These are phyloP conservation scores for Colletotrichum sp. DNA, from an alignment of 2,329 filamentous ascomycete species.

Conservation along the genomic window DNA sequence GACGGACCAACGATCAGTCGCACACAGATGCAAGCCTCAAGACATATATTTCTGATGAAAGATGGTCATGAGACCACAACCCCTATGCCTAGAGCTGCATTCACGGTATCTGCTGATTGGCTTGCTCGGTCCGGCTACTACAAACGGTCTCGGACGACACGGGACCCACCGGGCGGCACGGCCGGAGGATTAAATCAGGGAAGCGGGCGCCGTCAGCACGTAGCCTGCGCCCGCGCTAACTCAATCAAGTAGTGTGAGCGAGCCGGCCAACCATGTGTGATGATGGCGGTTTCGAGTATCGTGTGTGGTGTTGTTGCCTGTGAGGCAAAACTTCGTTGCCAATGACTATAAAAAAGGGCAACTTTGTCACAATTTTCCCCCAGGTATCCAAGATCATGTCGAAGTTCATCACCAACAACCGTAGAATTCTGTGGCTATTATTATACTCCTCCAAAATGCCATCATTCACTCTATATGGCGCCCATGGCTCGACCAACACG, in stretches of 20 bases:
- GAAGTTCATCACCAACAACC: conserved; percentile 28
- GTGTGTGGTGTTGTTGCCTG: neutral
- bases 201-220: neutral
- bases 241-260: conserved; percentile 34
- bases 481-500: conserved; percentile 45
- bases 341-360: neutral
- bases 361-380: neutral
- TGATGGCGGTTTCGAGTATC: neutral
- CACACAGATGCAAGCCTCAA: neutral
- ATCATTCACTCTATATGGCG: conserved; percentile 46
- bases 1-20: neutral
- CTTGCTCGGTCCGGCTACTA: neutral
- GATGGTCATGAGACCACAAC: neutral
- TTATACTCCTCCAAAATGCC: conserved; percentile 41
- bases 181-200: neutral
- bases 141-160: neutral
- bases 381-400: conserved; percentile 26
- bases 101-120: neutral
- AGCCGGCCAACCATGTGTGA: conserved; percentile 33
- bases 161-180: neutral
- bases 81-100: neutral
- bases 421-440: conserved; percentile 29
- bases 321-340: neutral
- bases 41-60: neutral
- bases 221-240: conserved; percentile 23